Base-by-base conservation (phyloP, 1,139 yeast genomes). In the Debaryomycetaceae sp. region DNA sequence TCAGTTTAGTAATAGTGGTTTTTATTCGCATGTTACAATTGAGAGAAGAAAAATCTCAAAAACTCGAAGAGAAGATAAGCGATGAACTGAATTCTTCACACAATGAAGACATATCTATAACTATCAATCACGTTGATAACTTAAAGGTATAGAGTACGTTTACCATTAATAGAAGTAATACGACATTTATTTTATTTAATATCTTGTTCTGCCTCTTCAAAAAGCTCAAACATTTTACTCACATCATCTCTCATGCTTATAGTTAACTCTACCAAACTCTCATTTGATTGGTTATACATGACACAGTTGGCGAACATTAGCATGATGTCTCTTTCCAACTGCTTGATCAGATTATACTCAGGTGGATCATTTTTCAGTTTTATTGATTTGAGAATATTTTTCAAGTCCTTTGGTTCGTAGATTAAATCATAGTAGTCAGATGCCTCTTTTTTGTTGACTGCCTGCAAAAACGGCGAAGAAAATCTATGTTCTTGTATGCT, bases 261-360 rank as follows among this genome's bases (percentile, higher is more conserved):
- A 1, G 89, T 78, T 70, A 87, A 75, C 33, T 64, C 62, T 19
- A 78, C 78, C 51, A 83, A 72, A 43, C 82, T 87, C 30, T 81
- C 78, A 47, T 77, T 81, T 48, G 79, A 74, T 45, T 78, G 77
- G 58, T 86, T 87, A 60, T 82, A 86, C 94, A 87, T 86, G 13
- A 85, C 75, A 29, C 92, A 87, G 58, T 87, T 87, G 38, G 92
- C 86, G 64, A 83, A 84, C 94, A 87, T 85, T 40, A 82, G 65
- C 68, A 82, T 75, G 31, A 87, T 66, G 46, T 83, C 87, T 41
- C 85, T 67, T 51, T 86, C 89, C 19, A 87, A 63, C 42, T 82
- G 81, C 38, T 74, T 70, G 33, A 86, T 75, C 48, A 73, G 70
- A 1, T 79, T 81, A 41, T 79, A 81, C 15, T 50, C 57, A 1